phyloP scores from a whole-genome alignment of 257 asterid genomes.

The Verbascum thapsus region DNA sequence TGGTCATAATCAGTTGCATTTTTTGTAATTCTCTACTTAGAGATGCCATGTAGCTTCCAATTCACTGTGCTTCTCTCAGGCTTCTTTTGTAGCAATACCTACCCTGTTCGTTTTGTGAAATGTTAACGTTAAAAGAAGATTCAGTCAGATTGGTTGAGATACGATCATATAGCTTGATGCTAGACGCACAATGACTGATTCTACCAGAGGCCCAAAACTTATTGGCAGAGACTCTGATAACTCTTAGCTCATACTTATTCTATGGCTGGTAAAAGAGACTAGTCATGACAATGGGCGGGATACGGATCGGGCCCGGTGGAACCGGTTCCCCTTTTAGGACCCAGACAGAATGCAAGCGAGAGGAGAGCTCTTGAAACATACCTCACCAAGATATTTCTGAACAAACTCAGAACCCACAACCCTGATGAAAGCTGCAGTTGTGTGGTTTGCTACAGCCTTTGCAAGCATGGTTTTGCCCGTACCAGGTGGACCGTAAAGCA shows the following conservation, averaged over 20 bases:
- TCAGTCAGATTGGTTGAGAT: not conserved
- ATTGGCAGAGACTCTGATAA: not conserved
- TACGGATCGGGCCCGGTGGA: too few relatives aligned
- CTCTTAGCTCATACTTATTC: not conserved
- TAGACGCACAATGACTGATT: too few relatives aligned
- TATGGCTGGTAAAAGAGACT: too few relatives aligned
- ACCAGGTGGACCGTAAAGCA: slow-evolving; percentile 78
- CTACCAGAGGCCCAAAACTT: too few relatives aligned
- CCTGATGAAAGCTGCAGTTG: slow-evolving; percentile 61
- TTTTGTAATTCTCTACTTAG: slow-evolving; percentile 11
- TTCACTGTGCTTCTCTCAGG: not conserved
- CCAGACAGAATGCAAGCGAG: not conserved
- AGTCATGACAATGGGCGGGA: too few relatives aligned
- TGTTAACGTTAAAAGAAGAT: not conserved
- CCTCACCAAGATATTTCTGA: slow-evolving; percentile 74
- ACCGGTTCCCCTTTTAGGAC: too few relatives aligned
- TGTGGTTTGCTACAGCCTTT: slow-evolving; percentile 68
- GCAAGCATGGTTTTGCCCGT: slow-evolving; percentile 81
- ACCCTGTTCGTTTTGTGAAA: not conserved
- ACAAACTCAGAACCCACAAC: slow-evolving; percentile 69
- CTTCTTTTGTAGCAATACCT: not conserved
- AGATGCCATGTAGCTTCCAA: not conserved
- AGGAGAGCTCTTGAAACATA: slow-evolving; percentile 43
- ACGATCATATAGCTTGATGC: not conserved
- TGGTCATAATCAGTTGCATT: slow-evolving; percentile 1